Evolutionary conservation across 176 grass and related monocot species (phyloP).

Genomic region (Carex cristatella): DNA sequence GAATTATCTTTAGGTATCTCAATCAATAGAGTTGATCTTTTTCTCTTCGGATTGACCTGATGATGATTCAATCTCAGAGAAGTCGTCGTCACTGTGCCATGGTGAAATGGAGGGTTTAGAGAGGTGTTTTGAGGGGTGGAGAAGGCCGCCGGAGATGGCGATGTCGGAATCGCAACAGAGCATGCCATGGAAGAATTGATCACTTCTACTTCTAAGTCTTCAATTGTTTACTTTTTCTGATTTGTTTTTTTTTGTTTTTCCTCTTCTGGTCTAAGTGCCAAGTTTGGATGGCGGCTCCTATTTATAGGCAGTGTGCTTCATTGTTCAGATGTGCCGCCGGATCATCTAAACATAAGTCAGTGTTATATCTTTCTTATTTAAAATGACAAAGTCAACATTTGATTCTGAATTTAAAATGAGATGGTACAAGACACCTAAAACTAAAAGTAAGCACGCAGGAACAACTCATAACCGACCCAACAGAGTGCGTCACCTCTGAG

Average conservation of each 20-base stretch:
- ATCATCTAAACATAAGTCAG: not conserved
- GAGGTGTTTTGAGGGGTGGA: not conserved
- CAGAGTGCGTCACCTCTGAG: not conserved
- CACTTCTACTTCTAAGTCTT: not conserved
- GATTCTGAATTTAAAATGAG: not conserved
- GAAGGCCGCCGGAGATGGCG: not conserved
- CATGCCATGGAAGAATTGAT: not conserved
- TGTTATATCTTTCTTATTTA: too few relatives aligned
- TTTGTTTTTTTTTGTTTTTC: not conserved
- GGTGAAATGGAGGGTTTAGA: slow-evolving; percentile 5
- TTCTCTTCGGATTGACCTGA: slow-evolving; percentile 32
- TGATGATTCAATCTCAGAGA: not conserved
- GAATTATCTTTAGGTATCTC: slow-evolving; percentile 21
- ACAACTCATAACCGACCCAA: not conserved
- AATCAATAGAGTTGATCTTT: slow-evolving; percentile 19
- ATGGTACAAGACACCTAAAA: not conserved
- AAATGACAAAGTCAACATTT: not conserved
- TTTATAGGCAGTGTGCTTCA: not conserved
- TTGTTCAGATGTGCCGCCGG: not conserved
- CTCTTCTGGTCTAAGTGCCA: too few relatives aligned
- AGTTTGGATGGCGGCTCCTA: not conserved
- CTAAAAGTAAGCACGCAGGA: not conserved
- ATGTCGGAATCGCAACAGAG: not conserved
- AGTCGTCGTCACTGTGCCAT: not conserved
- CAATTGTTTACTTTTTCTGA: not conserved